Base-by-base conservation (phyloP, 805 yeast genomes). In the Yarrowia alimentaria region DNA sequence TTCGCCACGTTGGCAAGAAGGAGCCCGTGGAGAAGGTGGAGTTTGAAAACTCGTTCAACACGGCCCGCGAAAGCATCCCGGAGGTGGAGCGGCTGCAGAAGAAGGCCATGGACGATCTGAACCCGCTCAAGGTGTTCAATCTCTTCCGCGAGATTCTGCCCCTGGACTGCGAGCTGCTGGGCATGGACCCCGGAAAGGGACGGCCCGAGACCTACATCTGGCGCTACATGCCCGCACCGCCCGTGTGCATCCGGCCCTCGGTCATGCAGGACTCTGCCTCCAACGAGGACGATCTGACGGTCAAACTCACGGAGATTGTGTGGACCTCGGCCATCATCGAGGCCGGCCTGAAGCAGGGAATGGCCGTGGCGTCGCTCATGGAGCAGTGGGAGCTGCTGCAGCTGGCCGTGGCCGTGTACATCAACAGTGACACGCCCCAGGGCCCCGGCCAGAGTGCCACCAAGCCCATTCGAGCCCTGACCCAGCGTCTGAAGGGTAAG, bases 311-410 rank as follows among this genome's bases (percentile, higher is more conserved):
- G 0, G 99, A 93, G 68, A 87, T 93, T 56, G 98, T 90, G 20
- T 91, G 95, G 94, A 88, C 96, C 1, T 83, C 93, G n/a, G 83
- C 95, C 4, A 75, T 90, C 69, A 93, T 93, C 60, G 78, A 88
- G 58, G 95, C 96, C 0, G 99, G 97, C 54, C 79, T 93, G 48
- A 95, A 90, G 56, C 91, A 89, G 64, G 99, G 99, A 54, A 86
- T 91, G 55, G 80, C 96, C 12, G 82, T 94, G 61, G 86, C 88
- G 57, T 87, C 87, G 61, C 74, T 93, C 68, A 90, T 93, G 96
- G 98, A 91, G 63, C 99, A 93, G 63, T 93, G 99, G 99, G 99
- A 93, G 63, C 93, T 87, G 64, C 70, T 93, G 57, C 99, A 93
- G 68, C 74, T 93, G 48, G 85, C 96, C 1, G 90, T 93, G 40